Percentiles rank a stretch among this genome's conserved stretches.
Conservation (phyloP, 1,139 yeast genomes). For the Yamadazyma epiphylla region DNA sequence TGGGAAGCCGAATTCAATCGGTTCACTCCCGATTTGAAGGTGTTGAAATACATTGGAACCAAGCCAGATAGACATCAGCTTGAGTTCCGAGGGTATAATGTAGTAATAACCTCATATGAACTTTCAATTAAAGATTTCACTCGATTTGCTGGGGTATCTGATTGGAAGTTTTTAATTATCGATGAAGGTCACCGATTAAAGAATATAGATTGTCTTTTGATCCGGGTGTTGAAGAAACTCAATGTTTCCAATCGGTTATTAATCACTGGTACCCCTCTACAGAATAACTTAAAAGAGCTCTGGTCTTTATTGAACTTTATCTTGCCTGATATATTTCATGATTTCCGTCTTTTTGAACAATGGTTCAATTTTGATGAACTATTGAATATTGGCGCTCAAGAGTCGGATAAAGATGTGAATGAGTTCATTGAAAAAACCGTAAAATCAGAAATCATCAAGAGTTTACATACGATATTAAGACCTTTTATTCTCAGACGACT, state of each 20-base stretch:
- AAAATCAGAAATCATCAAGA: conserved; percentile 62
- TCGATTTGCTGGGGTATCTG: conserved; percentile 39
- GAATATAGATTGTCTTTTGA: conserved; percentile 72
- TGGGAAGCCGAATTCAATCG: conserved; percentile 71
- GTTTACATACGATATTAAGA: conserved; percentile 79
- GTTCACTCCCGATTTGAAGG: conserved; percentile 72
- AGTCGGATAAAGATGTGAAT: conserved; percentile 31
- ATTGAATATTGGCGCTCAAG: conserved; percentile 23
- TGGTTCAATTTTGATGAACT: conserved; percentile 84
- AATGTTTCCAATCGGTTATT: conserved; percentile 67
- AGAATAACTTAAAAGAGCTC: conserved; percentile 80
- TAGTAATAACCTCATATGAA: conserved; percentile 82
- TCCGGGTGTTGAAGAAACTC: conserved; percentile 64
- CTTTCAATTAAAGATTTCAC: conserved; percentile 64
- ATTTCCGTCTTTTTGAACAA: conserved; percentile 80
- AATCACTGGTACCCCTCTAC: conserved; percentile 91
- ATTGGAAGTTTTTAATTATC: conserved; percentile 86
- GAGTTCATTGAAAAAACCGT: conserved; percentile 57
- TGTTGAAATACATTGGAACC: conserved; percentile 62
- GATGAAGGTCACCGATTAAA: conserved; percentile 95
- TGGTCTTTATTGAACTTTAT: conserved; percentile 90
- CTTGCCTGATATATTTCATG: conserved; percentile 89
- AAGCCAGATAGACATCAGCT: conserved; percentile 49
- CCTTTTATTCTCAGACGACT: conserved; percentile 84
- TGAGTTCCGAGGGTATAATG: conserved; percentile 28